Percentiles rank a stretch among this genome's conserved stretches.
phyloP scores from a whole-genome alignment of 768 basidiomycete genomes.

The Psilocybe cubensis region DNA sequence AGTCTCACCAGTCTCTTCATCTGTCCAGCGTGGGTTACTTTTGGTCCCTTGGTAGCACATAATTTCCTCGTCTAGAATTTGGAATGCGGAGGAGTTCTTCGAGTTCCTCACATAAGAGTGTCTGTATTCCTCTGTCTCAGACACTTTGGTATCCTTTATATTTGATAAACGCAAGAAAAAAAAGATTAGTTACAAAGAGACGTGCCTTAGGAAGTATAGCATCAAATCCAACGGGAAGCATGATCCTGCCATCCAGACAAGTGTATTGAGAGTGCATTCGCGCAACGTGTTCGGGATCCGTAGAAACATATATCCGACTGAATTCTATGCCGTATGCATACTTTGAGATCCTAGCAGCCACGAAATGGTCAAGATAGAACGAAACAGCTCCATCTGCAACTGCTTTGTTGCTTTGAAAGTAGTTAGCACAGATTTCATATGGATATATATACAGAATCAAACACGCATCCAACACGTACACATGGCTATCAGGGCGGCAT shows the following conservation, averaged over 20 bases:
- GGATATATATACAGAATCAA: background rate
- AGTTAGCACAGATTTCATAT: background rate
- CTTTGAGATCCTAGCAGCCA: slow-evolving; percentile 40
- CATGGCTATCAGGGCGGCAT: slow-evolving; percentile 14
- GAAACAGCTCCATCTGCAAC: slow-evolving; percentile 27
- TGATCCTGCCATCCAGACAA: slow-evolving; percentile 5
- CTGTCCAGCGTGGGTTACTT: slow-evolving; percentile 15
- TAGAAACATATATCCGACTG: slow-evolving; percentile 9
- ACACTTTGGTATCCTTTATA: slow-evolving; percentile 20
- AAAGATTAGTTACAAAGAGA: background rate
- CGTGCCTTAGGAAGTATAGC: slow-evolving; percentile 18
- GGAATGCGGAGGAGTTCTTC: background rate
- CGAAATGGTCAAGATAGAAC: slow-evolving; percentile 40
- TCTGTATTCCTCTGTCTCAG: slow-evolving; percentile 20
- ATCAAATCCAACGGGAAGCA: slow-evolving; percentile 12
- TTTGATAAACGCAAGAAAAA: background rate
- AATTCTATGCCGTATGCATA: slow-evolving; percentile 38
- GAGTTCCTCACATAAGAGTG: background rate
- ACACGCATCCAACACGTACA: slow-evolving; percentile 4
- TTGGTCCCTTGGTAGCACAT: slow-evolving; percentile 19
- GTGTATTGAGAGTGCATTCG: background rate
- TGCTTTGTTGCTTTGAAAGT: too few relatives aligned
- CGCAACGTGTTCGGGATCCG: slow-evolving; percentile 18
- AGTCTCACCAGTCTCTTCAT: slow-evolving; percentile 15
- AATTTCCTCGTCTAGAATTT: slow-evolving; percentile 3